phyloP scores from a whole-genome alignment of 1,284 basidiomycete species.

The Phlebopus sp. region DNA sequence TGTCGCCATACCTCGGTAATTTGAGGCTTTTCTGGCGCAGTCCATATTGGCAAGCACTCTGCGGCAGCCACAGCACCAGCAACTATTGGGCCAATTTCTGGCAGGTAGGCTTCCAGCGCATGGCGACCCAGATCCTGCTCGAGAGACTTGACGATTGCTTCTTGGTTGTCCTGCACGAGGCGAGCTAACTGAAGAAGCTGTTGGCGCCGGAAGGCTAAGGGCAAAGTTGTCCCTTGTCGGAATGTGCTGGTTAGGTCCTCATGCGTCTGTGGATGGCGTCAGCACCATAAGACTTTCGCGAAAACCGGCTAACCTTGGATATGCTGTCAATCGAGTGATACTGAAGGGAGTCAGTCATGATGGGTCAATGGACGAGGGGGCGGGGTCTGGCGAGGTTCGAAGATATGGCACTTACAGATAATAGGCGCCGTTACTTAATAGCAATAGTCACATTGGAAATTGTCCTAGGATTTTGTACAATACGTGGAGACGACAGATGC shows the following conservation, averaged over 20 bases:
- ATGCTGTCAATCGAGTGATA: too few species aligned
- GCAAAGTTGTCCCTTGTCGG: background rate
- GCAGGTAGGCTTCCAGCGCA: conserved; percentile 51
- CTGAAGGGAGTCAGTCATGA: too few species aligned
- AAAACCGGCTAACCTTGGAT: too few species aligned
- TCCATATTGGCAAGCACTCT: conserved; percentile 67
- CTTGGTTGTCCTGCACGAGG: conserved; percentile 55
- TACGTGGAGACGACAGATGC: too few species aligned
- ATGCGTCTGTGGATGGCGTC: background rate
- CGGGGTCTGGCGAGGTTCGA: too few species aligned
- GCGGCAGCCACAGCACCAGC: conserved; percentile 53
- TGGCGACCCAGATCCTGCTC: conserved; percentile 52
- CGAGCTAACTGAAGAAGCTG: conserved; percentile 61
- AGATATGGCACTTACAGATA: too few species aligned
- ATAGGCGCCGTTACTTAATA: too few species aligned
- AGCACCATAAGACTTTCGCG: background rate
- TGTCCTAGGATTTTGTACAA: too few species aligned
- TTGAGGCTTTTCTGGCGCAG: conserved; percentile 56
- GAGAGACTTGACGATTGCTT: conserved; percentile 50
- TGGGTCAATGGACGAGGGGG: too few species aligned
- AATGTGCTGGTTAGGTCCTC: background rate
- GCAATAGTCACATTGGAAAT: too few species aligned
- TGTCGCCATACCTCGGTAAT: conserved; percentile 29
- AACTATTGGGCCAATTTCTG: conserved; percentile 20
- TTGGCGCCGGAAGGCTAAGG: conserved; percentile 54